Evolutionary conservation across 495 filamentous ascomycete genomes (phyloP).

Genomic region (Aspergillus conjunctus): DNA sequence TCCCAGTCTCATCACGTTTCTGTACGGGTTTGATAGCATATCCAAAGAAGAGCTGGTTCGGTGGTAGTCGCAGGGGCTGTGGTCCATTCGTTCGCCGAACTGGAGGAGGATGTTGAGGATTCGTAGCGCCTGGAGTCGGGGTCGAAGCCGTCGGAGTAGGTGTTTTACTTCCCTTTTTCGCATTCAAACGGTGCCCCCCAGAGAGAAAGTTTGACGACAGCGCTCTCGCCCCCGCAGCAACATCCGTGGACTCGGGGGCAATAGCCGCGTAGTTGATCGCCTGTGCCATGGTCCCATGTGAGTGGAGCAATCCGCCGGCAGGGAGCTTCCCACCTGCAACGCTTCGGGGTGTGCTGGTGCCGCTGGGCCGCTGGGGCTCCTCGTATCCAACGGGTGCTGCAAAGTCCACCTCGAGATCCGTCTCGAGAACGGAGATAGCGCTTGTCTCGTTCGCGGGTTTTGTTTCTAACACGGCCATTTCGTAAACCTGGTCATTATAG

Average conservation of each 20-base stretch:
- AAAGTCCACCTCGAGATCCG: conserved; percentile 93
- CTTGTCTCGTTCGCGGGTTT: conserved; percentile 78
- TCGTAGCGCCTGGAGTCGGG: conserved; percentile 69
- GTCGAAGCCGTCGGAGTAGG: conserved; percentile 81
- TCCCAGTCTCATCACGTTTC: conserved; percentile 72
- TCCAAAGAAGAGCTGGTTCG: conserved; percentile 93
- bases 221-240: conserved; percentile 61
- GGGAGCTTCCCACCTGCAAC: conserved; percentile 60
- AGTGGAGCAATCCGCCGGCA: conserved; percentile 71
- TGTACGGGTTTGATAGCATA: conserved; percentile 88
- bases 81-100: conserved; percentile 70
- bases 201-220: conserved; percentile 76
- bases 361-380: conserved; percentile 66
- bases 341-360: conserved; percentile 69
- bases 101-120: conserved; percentile 50
- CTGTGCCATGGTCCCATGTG: conserved; percentile 91
- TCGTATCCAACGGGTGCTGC: conserved; percentile 91
- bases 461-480: conserved; percentile 88
- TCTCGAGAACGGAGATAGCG: conserved; percentile 89
- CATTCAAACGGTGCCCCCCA: conserved; percentile 73
- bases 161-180: conserved; percentile 77
- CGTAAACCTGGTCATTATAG: conserved; percentile 92
- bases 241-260: conserved; percentile 70
- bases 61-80: conserved; percentile 80
- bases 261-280: conserved; percentile 97